These are phyloP conservation scores for Coemansia sp. DNA, from an alignment of 192 early-diverging fungal species.

Conservation along the genomic window DNA sequence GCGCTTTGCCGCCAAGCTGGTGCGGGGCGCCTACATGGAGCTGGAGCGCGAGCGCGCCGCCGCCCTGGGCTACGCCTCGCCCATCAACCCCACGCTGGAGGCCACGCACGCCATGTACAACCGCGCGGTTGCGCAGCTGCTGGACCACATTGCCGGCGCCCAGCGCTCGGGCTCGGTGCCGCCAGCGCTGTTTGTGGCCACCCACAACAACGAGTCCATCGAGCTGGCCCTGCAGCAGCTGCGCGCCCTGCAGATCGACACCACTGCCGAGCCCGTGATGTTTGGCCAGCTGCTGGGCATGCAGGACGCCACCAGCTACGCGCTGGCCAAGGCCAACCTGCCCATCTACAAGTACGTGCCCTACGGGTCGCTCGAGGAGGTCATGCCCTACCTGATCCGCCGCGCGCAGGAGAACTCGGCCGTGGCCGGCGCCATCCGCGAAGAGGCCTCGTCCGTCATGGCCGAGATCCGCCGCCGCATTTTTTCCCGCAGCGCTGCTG, in stretches of 20 bases:
- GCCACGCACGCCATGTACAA: slow-evolving; percentile 86
- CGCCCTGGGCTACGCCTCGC: slow-evolving; percentile 66
- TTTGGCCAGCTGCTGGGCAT: slow-evolving; percentile 95
- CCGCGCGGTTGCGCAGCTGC: slow-evolving; percentile 66
- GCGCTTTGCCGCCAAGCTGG: slow-evolving; percentile 81
- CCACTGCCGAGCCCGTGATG: slow-evolving; percentile 63
- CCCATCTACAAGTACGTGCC: slow-evolving; percentile 91
- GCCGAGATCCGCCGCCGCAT: slow-evolving; percentile 57
- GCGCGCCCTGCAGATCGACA: slow-evolving; percentile 57
- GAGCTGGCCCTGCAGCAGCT: slow-evolving; percentile 60
- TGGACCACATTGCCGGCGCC: slow-evolving; percentile 56
- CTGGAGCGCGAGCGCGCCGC: slow-evolving; percentile 69
- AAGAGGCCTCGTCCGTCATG: slow-evolving; percentile 60
- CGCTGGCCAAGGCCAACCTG: slow-evolving; percentile 71
- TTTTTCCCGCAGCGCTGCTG: background rate
- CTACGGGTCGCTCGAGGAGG: slow-evolving; percentile 85
- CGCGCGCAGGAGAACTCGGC: slow-evolving; percentile 93
- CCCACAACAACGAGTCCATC: slow-evolving; percentile 85
- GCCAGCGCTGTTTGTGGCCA: slow-evolving; percentile 79
- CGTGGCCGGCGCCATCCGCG: slow-evolving; percentile 62
- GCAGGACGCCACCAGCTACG: slow-evolving; percentile 86
- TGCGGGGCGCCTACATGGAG: slow-evolving; percentile 85
- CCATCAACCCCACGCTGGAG: slow-evolving; percentile 75
- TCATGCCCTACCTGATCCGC: slow-evolving; percentile 90
- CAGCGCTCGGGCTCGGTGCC: slow-evolving; percentile 26